Evolutionary conservation across 2,329 filamentous ascomycete species (phyloP).

Genomic region (Penicillium sp.): DNA sequence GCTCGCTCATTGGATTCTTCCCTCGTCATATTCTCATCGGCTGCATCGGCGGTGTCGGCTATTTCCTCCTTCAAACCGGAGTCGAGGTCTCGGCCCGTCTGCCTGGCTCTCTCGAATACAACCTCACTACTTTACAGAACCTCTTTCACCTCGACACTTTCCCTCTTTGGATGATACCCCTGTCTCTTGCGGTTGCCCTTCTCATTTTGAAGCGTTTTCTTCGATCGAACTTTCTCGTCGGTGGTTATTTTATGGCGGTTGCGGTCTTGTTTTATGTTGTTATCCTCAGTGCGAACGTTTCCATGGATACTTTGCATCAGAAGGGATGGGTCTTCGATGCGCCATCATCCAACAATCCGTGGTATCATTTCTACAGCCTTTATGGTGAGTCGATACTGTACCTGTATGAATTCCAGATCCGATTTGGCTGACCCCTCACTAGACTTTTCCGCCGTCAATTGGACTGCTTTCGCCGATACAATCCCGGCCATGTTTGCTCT

Average conservation of each 20-base stretch:
- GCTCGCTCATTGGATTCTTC: slow-evolving; percentile 95
- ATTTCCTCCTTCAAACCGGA: slow-evolving; percentile 89
- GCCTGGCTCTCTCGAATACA: slow-evolving; percentile 82
- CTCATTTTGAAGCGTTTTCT: slow-evolving; percentile 77
- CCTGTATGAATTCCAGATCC: neutral
- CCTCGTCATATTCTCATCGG: slow-evolving; percentile 94
- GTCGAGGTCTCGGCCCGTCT: slow-evolving; percentile 91
- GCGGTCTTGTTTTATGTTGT: slow-evolving; percentile 61
- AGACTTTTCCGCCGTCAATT: slow-evolving; percentile 83
- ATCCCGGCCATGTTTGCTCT: slow-evolving; percentile 94
- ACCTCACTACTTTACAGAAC: slow-evolving; percentile 73
- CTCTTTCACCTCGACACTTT: slow-evolving; percentile 76
- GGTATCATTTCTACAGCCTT: slow-evolving; percentile 97
- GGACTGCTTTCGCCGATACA: slow-evolving; percentile 79
- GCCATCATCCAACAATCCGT: slow-evolving; percentile 82
- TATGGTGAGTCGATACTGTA: slow-evolving; percentile 68
- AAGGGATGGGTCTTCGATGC: slow-evolving; percentile 91
- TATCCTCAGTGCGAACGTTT: slow-evolving; percentile 61
- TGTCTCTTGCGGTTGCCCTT: slow-evolving; percentile 74
- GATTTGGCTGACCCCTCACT: slow-evolving; percentile 11
- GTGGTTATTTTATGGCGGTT: slow-evolving; percentile 83
- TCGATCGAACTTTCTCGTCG: slow-evolving; percentile 82
- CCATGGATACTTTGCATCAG: slow-evolving; percentile 68
- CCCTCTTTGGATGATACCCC: slow-evolving; percentile 79
- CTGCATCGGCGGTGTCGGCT: slow-evolving; percentile 95